Base-by-base conservation (phyloP, 371 early-diverging fungal genomes). In the Mucor lusitanicus region DNA sequence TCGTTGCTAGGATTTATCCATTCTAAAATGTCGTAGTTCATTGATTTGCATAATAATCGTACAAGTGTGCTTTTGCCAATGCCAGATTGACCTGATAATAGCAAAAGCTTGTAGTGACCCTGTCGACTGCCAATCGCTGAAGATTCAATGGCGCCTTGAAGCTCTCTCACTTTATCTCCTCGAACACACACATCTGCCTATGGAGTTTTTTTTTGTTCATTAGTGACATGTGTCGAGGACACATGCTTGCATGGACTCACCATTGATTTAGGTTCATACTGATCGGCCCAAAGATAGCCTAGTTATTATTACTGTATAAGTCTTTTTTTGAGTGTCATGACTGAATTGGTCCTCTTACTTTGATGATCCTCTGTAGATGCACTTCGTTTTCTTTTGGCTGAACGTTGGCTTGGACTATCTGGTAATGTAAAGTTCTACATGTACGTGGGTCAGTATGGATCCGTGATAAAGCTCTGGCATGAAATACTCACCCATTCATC, bases 51-150 rank as follows among this genome's bases (percentile, higher is more conserved):
- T 11, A 83, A 35, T 11, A 75, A n/a, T 12, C 71, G 67, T 2
- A 77, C 61, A 7, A 74, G 53, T 11, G 80, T 76, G 42, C 83
- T 83, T 61, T 83, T 83, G 1, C 81, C 80, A 17, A 64, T 60
- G 6, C 83, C 83, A 21, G 80, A 62, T 8, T 72, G 77, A 1
- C 83, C 83, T 8, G 74, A 63, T 9, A 83, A 27, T 2, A 77
- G 28, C 9, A 83, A 62, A 6, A 76, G 17, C 72, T 80, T 64
- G 39, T 63, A 21, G 4, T n/a, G 40, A 6, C 33, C 54, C 12
- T 39, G 35, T 3, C 28, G 27, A 23, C 54, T 46, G 6, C 61
- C 46, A 13, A 69, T 42, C 2, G 64, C 48, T 4, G 76, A 73
- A 3, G 40, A 30, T 25, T 64, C 19, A 13, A 79, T 66, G 11